A percentile compares a stretch with the other conserved stretches of the same genome.
These are phyloP conservation scores for Pleurozium schreberi DNA, from an alignment of 225 moss, liverwort and hornwort genomes.

Conservation along the genomic window DNA sequence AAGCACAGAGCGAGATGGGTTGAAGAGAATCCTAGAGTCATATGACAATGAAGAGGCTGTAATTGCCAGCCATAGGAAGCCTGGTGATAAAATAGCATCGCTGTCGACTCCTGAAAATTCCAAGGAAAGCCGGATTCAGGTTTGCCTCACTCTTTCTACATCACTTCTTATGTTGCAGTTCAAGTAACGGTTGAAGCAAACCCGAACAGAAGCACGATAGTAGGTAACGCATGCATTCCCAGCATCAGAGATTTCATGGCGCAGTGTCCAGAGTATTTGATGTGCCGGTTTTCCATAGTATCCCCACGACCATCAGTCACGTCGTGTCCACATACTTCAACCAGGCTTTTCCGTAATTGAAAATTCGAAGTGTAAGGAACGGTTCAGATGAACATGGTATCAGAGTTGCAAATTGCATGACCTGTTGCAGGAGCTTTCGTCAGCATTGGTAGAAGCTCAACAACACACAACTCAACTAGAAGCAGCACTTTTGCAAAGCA, in stretches of 20 bases:
- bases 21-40: slow-evolving; percentile 73
- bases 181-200: background rate
- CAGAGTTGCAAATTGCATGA: background rate
- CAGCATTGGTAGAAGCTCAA: slow-evolving; percentile 61
- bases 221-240: background rate
- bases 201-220: background rate
- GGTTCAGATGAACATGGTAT: background rate
- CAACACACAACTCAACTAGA: slow-evolving; percentile 44
- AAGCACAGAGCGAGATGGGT: slow-evolving; percentile 66
- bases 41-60: slow-evolving; percentile 94
- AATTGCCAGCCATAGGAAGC: slow-evolving; percentile 76
- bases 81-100: slow-evolving; percentile 42
- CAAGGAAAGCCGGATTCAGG: slow-evolving; percentile 85
- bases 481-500: slow-evolving; percentile 51
- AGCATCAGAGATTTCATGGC: background rate
- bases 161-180: background rate
- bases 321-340: background rate
- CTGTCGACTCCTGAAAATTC: slow-evolving; percentile 69
- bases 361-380: background rate
- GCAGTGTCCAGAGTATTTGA: background rate
- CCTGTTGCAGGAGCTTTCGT: slow-evolving; percentile 61
- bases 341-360: background rate
- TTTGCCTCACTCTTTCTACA: background rate
- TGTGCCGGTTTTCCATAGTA: background rate
- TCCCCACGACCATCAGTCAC: background rate